These are phyloP conservation scores for Wickerhamomyces tratensis DNA, from an alignment of 805 yeast species.

Conservation along the genomic window DNA sequence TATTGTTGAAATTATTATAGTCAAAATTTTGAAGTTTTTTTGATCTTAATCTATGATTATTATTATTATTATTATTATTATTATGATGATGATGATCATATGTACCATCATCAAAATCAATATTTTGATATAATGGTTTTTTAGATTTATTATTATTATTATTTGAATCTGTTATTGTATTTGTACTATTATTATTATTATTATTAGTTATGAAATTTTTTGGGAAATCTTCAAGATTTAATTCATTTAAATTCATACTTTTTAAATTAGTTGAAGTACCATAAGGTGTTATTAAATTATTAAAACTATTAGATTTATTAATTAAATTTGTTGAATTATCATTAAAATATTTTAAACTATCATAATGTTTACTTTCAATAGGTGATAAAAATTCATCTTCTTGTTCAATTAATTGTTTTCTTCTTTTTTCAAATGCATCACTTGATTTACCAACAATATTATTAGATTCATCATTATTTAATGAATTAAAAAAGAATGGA, in stretches of 20 bases:
- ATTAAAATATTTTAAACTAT: too few relatives aligned
- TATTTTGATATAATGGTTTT: constrained; percentile 10
- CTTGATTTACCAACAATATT: background rate
- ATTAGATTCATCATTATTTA: too few relatives aligned
- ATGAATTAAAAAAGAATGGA: constrained; percentile 11
- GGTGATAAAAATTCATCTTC: constrained; percentile 2
- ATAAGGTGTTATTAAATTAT: too few relatives aligned
- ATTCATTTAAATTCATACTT: too few relatives aligned
- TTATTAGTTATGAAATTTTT: background rate
- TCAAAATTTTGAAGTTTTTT: too few relatives aligned
- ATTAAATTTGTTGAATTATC: too few relatives aligned
- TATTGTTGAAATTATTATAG: too few relatives aligned
- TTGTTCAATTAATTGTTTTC: background rate
- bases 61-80: background rate
- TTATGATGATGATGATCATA: background rate
- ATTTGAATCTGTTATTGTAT: background rate
- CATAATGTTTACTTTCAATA: too few relatives aligned
- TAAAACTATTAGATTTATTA: too few relatives aligned
- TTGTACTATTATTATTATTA: background rate
- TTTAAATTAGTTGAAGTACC: too few relatives aligned
- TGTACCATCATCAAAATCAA: constrained; percentile 18
- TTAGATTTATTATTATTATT: background rate
- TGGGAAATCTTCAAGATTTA: too few relatives aligned
- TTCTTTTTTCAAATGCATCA: background rate
- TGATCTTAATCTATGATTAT: background rate